Evolutionary conservation across 805 yeast genomes (phyloP), one percentile per base, ranked within the genome.

Genomic region (Blastobotrys peoriensis): DNA sequence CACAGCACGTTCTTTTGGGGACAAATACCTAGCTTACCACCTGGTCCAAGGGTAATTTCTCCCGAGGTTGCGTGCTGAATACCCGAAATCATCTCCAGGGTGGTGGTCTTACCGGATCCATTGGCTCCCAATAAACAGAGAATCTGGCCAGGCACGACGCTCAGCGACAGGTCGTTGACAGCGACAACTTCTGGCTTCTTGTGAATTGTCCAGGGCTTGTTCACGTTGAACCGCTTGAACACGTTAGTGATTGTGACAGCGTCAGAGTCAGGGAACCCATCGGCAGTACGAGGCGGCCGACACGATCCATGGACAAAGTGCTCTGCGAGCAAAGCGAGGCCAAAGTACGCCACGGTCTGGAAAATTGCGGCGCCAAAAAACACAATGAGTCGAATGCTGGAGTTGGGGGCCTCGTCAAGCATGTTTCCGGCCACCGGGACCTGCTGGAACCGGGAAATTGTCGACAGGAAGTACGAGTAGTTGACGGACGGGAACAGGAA

Each of bases 91-190:
- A 63, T 63, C 35, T 63, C 67, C 28, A 64, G 51, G 18, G 67
- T 64, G 3, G 67, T 63, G 4, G 67, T 63, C 47, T 63, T 63
- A n/a, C 67, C 67, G 4, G 66, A 61, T 4, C 67, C 67, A 50
- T 63, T 63, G 9, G 67, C 63, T 39, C 67, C 67, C 2, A 63
- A 53, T 30, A 63, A 44, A 43, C 65, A 59, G 6, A 60, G 53
- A 20, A 64, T 60, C 44, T 63, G 64, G 16, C 67, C 67, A 21
- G 46, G 41, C 15, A 50, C 49, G 40, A 64, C 54, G 21, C 45
- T 36, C 18, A 59, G 50, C 19, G 57, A 48, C 28, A 63, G 38
- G 25, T 62, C 54, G 36, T 57, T 45, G 5, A 63, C 66, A 9
- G 67, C 67, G 3, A 48, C 50, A 6, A 63, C 59, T 3, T 52